Evolutionary conservation across 176 grass and related monocot species (phyloP).

Genomic region (Microstegium vimineum): DNA sequence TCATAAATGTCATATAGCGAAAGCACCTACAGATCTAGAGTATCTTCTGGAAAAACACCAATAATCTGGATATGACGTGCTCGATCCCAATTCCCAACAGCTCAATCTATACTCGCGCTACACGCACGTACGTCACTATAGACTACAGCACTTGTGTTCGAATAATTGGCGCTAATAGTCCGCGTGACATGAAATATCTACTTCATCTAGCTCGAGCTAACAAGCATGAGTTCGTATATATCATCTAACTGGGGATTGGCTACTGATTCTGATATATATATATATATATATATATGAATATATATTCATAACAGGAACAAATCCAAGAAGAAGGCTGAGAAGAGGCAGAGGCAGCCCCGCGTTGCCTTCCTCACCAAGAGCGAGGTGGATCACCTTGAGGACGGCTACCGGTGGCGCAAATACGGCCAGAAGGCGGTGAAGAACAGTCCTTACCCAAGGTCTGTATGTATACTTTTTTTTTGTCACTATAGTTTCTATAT

Average conservation of each 20-base stretch:
- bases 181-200: slow-evolving; percentile 36
- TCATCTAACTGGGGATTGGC: background rate
- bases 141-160: background rate
- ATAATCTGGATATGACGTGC: slow-evolving; percentile 5
- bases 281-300: no score
- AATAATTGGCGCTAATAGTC: slow-evolving; percentile 16
- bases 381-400: slow-evolving; percentile 97
- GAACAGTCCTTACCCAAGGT: slow-evolving; percentile 98
- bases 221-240: background rate
- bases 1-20: background rate
- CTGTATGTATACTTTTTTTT: background rate
- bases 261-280: background rate
- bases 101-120: background rate
- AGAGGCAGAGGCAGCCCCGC: slow-evolving; percentile 64
- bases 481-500: background rate
- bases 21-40: slow-evolving; percentile 26
- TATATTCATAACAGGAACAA: slow-evolving; percentile 38
- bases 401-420: slow-evolving; percentile 98
- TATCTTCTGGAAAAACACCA: background rate
- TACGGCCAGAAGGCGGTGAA: slow-evolving; percentile 99
- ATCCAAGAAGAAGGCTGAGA: slow-evolving; percentile 77
- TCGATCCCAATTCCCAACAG: background rate
- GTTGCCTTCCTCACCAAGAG: slow-evolving; percentile 92
- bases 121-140: background rate
- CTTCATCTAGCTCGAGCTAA: background rate